These are phyloP conservation scores for Coemansia sp. DNA, from an alignment of 192 early-diverging fungal species.

Conservation along the genomic window DNA sequence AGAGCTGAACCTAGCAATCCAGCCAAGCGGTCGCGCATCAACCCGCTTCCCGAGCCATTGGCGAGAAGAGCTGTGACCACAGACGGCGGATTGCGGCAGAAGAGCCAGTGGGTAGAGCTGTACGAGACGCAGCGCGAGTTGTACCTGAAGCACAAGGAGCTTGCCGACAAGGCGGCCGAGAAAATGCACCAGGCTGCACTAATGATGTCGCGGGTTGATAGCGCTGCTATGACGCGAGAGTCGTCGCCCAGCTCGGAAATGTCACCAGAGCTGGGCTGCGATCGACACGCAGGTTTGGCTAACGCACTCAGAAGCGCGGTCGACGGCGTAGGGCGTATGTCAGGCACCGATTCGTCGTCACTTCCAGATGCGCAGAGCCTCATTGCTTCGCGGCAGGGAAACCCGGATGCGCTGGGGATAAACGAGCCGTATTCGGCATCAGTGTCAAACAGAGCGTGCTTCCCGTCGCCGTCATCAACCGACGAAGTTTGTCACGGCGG, in stretches of 20 bases:
- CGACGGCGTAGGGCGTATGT: not conserved
- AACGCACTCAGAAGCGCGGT: not conserved
- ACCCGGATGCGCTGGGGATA: not conserved
- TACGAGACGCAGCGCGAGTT: constrained; percentile 17
- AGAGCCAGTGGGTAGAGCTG: not conserved
- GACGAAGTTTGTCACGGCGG: not conserved
- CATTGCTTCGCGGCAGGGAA: too few species aligned
- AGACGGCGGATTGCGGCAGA: not conserved
- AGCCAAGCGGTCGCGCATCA: not conserved
- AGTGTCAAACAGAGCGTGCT: not conserved
- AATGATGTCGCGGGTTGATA: not conserved
- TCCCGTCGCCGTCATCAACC: not conserved
- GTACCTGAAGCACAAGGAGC: constrained; percentile 20
- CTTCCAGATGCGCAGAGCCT: not conserved
- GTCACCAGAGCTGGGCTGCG: not conserved
- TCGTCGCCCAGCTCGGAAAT: not conserved
- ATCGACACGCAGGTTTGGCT: not conserved
- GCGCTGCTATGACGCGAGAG: not conserved
- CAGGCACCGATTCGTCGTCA: not conserved
- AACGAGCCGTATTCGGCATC: not conserved
- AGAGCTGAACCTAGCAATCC: not conserved
- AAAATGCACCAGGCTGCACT: constrained; percentile 26
- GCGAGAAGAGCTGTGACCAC: too few species aligned
- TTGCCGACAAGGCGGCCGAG: constrained; percentile 17
- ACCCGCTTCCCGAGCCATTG: not conserved